Base-by-base conservation (phyloP, 2,329 filamentous ascomycete species). In the Pestalotiopsis sp. region DNA sequence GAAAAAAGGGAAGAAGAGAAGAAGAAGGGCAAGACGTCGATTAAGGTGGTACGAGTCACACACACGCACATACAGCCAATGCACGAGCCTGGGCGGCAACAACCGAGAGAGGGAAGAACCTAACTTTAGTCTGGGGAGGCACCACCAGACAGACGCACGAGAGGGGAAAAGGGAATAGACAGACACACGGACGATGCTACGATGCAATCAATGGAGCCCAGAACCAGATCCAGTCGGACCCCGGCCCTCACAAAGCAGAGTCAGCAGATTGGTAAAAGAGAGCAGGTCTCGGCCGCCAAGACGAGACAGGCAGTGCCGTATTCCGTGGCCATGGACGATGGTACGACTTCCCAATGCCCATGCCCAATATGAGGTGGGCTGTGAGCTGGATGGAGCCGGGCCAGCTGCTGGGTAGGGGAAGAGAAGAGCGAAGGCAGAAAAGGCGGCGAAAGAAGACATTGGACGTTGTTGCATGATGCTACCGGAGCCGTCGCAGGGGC, bases 401-500 rank as follows among this genome's bases (percentile, higher is more conserved):
- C 31, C 31, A 36, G 31, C 31, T 36, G 31, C 56, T 25, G 23
- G 17, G 25, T 59, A 25, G 56, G 20, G 12, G n/a, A 25, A 36
- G 27, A 13, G 31, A 27, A n/a, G n/a, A n/a, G 59, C 59, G n/a
- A n/a, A 39, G 12, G 5, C 3, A 38, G 7, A 13, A 25, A 13
- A 27, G 25, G 25, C n/a, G 23, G 45, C 17, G 38, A 56, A 57
- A 12, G 31, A 49, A 58, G 57, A 27, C 27, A 59, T 23, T 27
- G 27, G 31, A 25, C 67, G 58, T 60, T 31, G 58, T 63, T 49
- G 63, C 66, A 45, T 69, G 67, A 63, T 56, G 31, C 31, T 36
- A 69, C 67, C 36, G 27, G 14, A 39, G 20, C 41, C 41, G 67
- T 69, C 67, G 64, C 67, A 69, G 64, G 67, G 67, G 64, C 20